phyloP scores from a whole-genome alignment of 768 basidiomycete genomes.

The Macrolepiota albuminosa region DNA sequence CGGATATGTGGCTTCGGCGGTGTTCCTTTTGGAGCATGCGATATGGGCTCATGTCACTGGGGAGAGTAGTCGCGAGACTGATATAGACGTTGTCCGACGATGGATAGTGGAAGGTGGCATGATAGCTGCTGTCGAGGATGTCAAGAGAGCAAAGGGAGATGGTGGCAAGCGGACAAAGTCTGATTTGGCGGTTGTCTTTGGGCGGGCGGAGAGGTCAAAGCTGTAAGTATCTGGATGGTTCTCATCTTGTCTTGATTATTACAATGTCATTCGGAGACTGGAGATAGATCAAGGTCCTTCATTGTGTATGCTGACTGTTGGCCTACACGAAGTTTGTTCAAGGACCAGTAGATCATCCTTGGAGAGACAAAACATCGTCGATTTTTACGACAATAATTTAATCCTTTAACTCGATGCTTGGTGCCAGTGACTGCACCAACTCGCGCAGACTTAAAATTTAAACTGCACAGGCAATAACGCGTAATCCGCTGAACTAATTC shows the following conservation, averaged over 20 bases:
- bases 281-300: no score
- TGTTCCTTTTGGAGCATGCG: constrained; percentile 66
- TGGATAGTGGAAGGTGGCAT: constrained; percentile 45
- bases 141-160: constrained; percentile 24
- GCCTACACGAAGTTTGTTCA: not conserved
- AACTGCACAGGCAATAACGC: not conserved
- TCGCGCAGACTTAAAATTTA: no score
- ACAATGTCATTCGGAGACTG: not conserved
- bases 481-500: not conserved
- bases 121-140: constrained; percentile 32
- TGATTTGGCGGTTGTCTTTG: constrained; percentile 34
- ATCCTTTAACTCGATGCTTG: not conserved
- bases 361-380: not conserved
- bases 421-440: no score
- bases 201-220: constrained; percentile 17
- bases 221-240: constrained; percentile 7
- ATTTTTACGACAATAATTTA: not conserved
- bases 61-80: constrained; percentile 30
- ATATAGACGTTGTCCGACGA: constrained; percentile 47
- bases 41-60: constrained; percentile 44
- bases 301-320: not conserved
- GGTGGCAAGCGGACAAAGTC: constrained; percentile 18
- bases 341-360: not conserved
- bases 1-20: constrained; percentile 47
- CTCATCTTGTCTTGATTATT: not conserved